Base-by-base conservation (phyloP, 768 basidiomycete species). In the Lanmaoa rubissima region DNA sequence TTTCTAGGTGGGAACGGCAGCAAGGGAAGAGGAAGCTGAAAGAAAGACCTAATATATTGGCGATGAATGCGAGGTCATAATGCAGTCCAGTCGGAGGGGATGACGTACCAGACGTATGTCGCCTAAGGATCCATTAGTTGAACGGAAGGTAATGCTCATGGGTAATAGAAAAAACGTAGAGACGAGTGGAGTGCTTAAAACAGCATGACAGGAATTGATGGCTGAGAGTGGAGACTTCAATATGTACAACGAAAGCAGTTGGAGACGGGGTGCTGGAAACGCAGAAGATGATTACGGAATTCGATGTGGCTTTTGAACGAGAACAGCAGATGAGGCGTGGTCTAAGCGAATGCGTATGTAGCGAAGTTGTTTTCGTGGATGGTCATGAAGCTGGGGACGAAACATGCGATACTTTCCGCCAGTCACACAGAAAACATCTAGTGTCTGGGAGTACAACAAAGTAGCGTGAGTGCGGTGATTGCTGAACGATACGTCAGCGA, bases 81-180 rank as follows among this genome's bases (percentile, higher is more conserved):
- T 1, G 1, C 24, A 7, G 21, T 16, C 49, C 13, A 42, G 13
- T 48, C 5, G 26, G 14, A 48, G 12, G 12, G 14, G 14, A 45
- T 34, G 43, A 58, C 63, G 39, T 51, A 65, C 63, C 55, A n/a
- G 17, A 40, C 31, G 46, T 43, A 42, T 55, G 24, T 35, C 41
- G 21, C 50, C 45, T 11, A 43, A 44, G 2, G 36, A 49, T 48
- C 40, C 43, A 43, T 48, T 55, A 53, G 48, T 50, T 24, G 21
- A 24, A 24, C 21, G 21, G 21, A 24, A 24, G 2, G 41, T 48
- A 52, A 44, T 43, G 24, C 13, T 54, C 16, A 34, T 36, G 45
- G 3, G 31, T 31, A 24, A 16, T 13, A 42, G 5, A 21, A 34
- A 39, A 45, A 47, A 16, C 10, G 31, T 21, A 35, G 42, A 42